These are phyloP conservation scores for Trichoderma atrobrunneum DNA, from an alignment of 2,329 filamentous ascomycete species.

Conservation along the genomic window DNA sequence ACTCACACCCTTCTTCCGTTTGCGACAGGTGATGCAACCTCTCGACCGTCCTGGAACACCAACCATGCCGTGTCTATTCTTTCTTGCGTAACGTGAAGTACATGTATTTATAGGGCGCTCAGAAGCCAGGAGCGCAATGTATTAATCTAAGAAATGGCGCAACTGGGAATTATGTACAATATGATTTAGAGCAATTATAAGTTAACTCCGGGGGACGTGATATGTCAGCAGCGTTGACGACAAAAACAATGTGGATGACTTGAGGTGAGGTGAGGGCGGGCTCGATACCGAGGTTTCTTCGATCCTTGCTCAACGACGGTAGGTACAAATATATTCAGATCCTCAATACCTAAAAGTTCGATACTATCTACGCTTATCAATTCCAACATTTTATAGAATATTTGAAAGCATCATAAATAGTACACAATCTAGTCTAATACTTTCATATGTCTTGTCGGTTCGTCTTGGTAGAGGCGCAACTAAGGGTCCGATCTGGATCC, in stretches of 20 bases:
- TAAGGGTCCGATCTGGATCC: background rate
- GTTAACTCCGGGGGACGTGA: background rate
- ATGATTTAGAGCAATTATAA: background rate
- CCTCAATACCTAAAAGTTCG: background rate
- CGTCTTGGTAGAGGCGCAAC: background rate
- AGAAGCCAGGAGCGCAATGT: background rate
- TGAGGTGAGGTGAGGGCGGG: background rate
- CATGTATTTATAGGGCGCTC: background rate
- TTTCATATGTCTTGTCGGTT: background rate
- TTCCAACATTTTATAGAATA: background rate
- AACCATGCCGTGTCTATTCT: constrained; percentile 11
- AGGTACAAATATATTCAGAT: background rate
- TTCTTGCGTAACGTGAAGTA: background rate
- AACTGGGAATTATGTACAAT: background rate
- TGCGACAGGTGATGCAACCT: constrained; percentile 20
- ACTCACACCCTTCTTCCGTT: constrained; percentile 20
- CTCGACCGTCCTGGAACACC: constrained; percentile 19
- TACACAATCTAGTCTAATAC: background rate
- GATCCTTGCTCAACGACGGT: background rate
- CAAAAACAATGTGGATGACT: background rate
- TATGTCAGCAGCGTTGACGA: background rate
- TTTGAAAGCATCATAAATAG: background rate
- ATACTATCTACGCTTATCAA: background rate
- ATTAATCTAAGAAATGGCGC: background rate
- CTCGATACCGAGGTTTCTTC: background rate